Conservation (phyloP, 2,329 filamentous ascomycete genomes). For the Trichophyton simii region DNA sequence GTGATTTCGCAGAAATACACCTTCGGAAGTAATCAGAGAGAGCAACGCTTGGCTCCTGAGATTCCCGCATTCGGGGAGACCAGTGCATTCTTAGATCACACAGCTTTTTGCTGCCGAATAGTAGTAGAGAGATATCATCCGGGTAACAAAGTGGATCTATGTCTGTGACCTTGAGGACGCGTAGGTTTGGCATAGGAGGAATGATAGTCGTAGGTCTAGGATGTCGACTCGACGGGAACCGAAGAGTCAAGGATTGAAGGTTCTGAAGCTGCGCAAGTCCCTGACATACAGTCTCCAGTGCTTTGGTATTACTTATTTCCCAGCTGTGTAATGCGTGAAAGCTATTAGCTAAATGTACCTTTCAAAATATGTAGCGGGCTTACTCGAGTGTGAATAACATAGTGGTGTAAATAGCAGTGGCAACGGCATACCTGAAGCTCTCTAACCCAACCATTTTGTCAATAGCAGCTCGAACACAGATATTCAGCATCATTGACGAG, state of each 20-base stretch:
- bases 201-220: constrained; percentile 46
- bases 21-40: constrained; percentile 46
- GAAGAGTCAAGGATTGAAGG: constrained; percentile 43
- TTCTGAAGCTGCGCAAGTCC: constrained; percentile 40
- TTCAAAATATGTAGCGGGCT: background rate
- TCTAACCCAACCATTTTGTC: constrained; percentile 46
- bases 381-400: background rate
- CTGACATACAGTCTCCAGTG: constrained; percentile 46
- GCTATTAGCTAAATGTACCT: background rate
- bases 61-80: constrained; percentile 48
- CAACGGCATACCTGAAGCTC: constrained; percentile 37
- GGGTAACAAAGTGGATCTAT: constrained; percentile 54
- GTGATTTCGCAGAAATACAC: constrained; percentile 36
- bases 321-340: constrained; percentile 30
- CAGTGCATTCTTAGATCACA: constrained; percentile 47
- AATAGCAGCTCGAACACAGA: constrained; percentile 45
- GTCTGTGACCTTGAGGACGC: constrained; percentile 42
- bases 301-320: constrained; percentile 48
- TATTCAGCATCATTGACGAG: constrained; percentile 51
- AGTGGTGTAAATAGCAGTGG: background rate
- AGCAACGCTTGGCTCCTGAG: constrained; percentile 45
- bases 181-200: constrained; percentile 45
- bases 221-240: constrained; percentile 44
- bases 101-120: constrained; percentile 43
- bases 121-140: constrained; percentile 47